Percentiles rank a stretch among this genome's conserved stretches.
Conservation (phyloP, 1,139 yeast genomes). For the Saccharomycopsis hybrid region DNA sequence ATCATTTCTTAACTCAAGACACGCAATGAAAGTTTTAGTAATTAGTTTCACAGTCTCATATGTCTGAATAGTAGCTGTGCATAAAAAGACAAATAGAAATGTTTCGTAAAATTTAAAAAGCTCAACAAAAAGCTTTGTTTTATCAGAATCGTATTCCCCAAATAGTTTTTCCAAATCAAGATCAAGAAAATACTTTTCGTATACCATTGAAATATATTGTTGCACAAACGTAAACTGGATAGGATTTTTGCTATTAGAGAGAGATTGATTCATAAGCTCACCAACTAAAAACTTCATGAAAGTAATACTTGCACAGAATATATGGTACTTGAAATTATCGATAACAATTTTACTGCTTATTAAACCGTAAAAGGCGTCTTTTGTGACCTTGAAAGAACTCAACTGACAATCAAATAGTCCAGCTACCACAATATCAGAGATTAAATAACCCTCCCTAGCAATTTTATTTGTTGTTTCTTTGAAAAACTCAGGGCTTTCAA, state of each 20-base stretch:
- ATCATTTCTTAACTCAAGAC: background rate
- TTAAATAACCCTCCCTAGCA: background rate
- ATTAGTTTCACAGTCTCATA: conserved; percentile 3
- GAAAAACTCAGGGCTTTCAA: background rate
- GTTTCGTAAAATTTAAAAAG: conserved; percentile 1
- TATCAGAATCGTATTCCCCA: no score
- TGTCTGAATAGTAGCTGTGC: conserved; percentile 1
- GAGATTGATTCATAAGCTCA: no score
- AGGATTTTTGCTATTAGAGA: no score
- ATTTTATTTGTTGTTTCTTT: background rate
- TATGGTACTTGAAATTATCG: no score
- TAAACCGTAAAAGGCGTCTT: no score
- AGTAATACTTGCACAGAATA: no score
- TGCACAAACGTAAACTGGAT: no score
- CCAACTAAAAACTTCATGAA: no score
- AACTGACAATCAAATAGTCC: conserved; percentile 9
- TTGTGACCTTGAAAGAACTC: background rate
- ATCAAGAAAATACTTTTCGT: no score
- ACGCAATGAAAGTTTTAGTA: background rate
- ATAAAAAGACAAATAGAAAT: conserved; percentile 5
- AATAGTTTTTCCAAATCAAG: no score
- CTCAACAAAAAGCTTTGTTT: background rate
- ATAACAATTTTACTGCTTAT: no score
- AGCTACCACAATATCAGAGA: background rate
- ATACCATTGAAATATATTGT: no score